Base-by-base conservation (phyloP, 768 basidiomycete genomes). In the Tricholoma saponaceum region DNA sequence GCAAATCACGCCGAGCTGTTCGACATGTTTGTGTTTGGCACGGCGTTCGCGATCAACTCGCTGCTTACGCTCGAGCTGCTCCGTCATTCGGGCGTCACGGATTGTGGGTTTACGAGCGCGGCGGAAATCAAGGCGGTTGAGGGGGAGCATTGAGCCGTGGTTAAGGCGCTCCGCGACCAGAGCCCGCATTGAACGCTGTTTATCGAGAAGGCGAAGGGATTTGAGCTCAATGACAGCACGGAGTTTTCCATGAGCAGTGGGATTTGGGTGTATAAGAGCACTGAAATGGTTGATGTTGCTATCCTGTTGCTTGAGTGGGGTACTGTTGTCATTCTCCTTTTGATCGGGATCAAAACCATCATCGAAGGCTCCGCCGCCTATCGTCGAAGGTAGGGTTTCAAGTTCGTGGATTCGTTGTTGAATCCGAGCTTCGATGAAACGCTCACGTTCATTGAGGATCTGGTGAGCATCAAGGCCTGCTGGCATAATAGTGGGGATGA, bases 21-120 rank as follows among this genome's bases (percentile, higher is more conserved):
- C 95, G 67, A 96, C 83, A 67, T 99, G 97, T 69, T 96, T 95
- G 76, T 92, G 89, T 71, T 98, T 98, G 43, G 95, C 95, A 33
- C 93, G 86, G 22, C 88, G 86, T 73, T 98, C 96, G 20, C 97
- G 87, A 58, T 98, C 96, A 12, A 83, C 79, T 26, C 95, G 87
- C 69, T 98, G 97, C 69, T 90, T 88, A 58, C 93, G 83, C 74
- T 99, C 97, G 5, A 89, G 82, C 58, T 86, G 83, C 71, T 98
- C 96, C 1, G 92, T 95, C 72, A 82, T 82, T 46, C 92, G 87
- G 25, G 93, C 92, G 67, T 98, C 95, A 18, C 93, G 86, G 52
- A 96, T 78, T 5, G 86, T 87, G 3, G 89, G 90, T 67, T 95
- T 96, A 61, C 93, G 85, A 46, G 82, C 81, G 25, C 92, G 84